phyloP scores from a whole-genome alignment of 2,329 filamentous ascomycete species.

The Ophiognomonia clavigignenti-juglandacearum region DNA sequence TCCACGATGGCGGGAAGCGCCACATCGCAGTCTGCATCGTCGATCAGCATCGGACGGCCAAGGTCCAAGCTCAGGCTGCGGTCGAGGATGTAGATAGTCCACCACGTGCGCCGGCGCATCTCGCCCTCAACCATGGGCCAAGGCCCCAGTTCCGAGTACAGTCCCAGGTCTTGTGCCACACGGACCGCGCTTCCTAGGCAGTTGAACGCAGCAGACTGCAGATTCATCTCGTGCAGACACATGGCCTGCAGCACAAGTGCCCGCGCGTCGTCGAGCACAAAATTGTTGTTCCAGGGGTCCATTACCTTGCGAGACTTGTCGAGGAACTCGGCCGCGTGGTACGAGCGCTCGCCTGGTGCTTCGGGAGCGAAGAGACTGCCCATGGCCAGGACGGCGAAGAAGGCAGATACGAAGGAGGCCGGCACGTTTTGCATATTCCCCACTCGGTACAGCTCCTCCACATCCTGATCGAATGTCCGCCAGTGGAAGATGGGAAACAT shows the following conservation, averaged over 20 bases:
- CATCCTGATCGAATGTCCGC: slow-evolving; percentile 72
- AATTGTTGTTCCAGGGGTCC: slow-evolving; percentile 78
- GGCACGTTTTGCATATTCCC: slow-evolving; percentile 57
- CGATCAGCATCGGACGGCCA: slow-evolving; percentile 74
- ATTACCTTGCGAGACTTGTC: slow-evolving; percentile 65
- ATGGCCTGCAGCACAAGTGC: slow-evolving; percentile 69
- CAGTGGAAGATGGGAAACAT: slow-evolving; percentile 85
- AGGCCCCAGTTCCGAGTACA: slow-evolving; percentile 70
- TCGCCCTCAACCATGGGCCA: slow-evolving; percentile 76
- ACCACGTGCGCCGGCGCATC: slow-evolving; percentile 86
- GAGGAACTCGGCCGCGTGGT: slow-evolving; percentile 58
- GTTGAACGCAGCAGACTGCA: slow-evolving; percentile 78
- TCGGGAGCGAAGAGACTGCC: slow-evolving; percentile 69
- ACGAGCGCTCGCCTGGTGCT: slow-evolving; percentile 47
- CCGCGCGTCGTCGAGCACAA: slow-evolving; percentile 70
- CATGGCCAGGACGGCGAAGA: slow-evolving; percentile 79
- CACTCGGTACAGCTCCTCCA: slow-evolving; percentile 70
- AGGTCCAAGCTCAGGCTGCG: slow-evolving; percentile 75
- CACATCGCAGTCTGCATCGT: slow-evolving; percentile 85
- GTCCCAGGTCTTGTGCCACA: slow-evolving; percentile 75
- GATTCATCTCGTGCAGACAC: slow-evolving; percentile 79
- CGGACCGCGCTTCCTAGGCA: slow-evolving; percentile 79
- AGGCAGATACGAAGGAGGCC: slow-evolving; percentile 69
- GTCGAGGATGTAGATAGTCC: slow-evolving; percentile 88
- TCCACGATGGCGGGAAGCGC: slow-evolving; percentile 74